These are phyloP conservation scores for Cyberlindnera meyerae DNA, from an alignment of 805 yeast species.

Conservation along the genomic window DNA sequence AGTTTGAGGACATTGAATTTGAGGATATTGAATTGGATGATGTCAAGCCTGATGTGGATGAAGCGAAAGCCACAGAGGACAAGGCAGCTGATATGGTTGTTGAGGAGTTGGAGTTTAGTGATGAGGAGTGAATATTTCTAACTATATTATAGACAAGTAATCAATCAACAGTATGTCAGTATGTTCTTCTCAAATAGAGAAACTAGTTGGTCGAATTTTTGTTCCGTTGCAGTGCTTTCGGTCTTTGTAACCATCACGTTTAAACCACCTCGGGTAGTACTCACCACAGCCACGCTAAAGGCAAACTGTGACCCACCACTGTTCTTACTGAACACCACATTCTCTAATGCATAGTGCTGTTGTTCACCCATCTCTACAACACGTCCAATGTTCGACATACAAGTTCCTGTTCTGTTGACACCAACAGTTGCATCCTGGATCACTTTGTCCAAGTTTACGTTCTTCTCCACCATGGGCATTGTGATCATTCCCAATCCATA, in stretches of 20 bases:
- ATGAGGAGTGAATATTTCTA: constrained; percentile 18
- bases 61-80: constrained; percentile 1
- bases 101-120: constrained; percentile 28
- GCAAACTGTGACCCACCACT: constrained; percentile 13
- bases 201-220: constrained; percentile 10
- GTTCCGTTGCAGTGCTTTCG: constrained; percentile 5
- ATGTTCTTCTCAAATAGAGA: constrained; percentile 10
- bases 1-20: constrained; percentile 54
- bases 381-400: constrained; percentile 21
- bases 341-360: no score
- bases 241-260: constrained; percentile 15
- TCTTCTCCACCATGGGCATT: constrained; percentile 2
- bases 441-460: constrained; percentile 15
- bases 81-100: constrained; percentile 8
- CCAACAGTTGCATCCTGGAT: constrained; percentile 9
- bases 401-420: constrained; percentile 10
- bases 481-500: constrained; percentile 20
- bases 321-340: constrained; percentile 13
- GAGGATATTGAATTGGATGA: constrained; percentile 53
- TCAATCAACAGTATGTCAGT: not conserved
- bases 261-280: constrained; percentile 14
- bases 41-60: constrained; percentile 18
- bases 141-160: constrained; percentile 11
- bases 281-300: constrained; percentile 8
- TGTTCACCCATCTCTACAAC: no score